Percentiles rank a stretch among this genome's conserved stretches.
Evolutionary conservation across 2,329 filamentous ascomycete species (phyloP).

Genomic region (Stachybotrys echinatus): DNA sequence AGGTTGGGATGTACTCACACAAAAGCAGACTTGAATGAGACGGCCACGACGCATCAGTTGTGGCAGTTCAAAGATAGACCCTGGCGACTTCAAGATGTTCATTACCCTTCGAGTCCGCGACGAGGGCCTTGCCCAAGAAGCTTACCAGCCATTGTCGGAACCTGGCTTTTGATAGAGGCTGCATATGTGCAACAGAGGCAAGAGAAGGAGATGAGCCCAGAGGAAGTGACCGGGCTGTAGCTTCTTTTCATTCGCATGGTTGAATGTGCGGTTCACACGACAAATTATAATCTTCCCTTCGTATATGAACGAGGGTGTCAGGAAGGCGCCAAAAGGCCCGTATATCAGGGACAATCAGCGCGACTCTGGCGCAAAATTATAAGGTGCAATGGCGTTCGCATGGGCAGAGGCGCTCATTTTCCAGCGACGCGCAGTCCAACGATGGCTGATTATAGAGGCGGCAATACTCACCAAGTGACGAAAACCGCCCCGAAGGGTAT

Average conservation of each 20-base stretch:
- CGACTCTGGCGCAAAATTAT: too few relatives aligned
- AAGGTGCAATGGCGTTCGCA: too few relatives aligned
- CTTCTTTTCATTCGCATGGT: background rate
- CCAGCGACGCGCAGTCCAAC: too few relatives aligned
- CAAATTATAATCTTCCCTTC: too few relatives aligned
- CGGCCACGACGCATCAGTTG: background rate
- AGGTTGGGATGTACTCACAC: background rate
- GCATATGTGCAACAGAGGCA: background rate
- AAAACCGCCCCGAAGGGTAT: too few relatives aligned
- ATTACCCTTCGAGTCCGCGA: background rate
- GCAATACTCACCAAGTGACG: too few relatives aligned
- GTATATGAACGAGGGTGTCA: too few relatives aligned
- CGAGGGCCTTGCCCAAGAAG: background rate
- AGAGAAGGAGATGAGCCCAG: background rate
- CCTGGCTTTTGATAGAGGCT: background rate
- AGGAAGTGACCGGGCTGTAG: background rate
- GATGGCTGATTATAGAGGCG: too few relatives aligned
- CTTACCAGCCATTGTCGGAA: background rate
- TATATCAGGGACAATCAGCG: too few relatives aligned
- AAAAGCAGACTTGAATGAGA: background rate
- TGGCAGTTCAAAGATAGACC: background rate
- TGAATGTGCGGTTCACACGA: too few relatives aligned
- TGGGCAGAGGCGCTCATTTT: too few relatives aligned
- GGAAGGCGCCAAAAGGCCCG: too few relatives aligned
- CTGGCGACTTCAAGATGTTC: background rate